These are phyloP conservation scores for Mrakiaceae sp. DNA, from an alignment of 1,284 basidiomycete species.

Conservation along the genomic window DNA sequence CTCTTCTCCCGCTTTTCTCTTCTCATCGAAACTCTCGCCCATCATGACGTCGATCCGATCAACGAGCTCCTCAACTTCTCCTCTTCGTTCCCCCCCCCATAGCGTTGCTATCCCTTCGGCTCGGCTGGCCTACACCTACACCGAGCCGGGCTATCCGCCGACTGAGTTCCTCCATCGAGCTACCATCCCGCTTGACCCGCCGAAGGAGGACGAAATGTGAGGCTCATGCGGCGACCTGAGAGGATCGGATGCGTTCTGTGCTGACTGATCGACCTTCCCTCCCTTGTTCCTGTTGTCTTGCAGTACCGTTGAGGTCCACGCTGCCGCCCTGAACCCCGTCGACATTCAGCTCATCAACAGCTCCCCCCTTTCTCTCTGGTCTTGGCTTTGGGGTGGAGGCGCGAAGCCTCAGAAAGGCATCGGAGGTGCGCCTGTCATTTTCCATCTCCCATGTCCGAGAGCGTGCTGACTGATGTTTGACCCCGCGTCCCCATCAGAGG, in stretches of 20 bases:
- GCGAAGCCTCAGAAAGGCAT: background rate
- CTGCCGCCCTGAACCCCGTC: constrained; percentile 57
- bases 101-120: background rate
- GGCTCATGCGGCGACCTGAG: no score
- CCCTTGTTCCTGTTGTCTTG: no score
- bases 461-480: background rate
- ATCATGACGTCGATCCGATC: no score
- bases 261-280: no score
- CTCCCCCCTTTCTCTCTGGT: background rate
- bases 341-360: constrained; percentile 31
- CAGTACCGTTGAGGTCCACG: constrained; percentile 45
- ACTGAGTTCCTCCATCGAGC: background rate
- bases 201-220: constrained; percentile 38
- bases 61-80: no score
- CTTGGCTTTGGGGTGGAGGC: background rate
- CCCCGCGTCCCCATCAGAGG: background rate
- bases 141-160: background rate
- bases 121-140: background rate
- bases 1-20: no score
- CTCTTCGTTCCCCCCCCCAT: no score
- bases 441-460: no score
- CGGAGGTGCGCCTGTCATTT: constrained; percentile 23
- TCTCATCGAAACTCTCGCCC: no score
- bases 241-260: no score
- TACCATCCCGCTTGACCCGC: background rate